Evolutionary conservation across 2,329 filamentous ascomycete genomes (phyloP), one percentile per base, ranked within the genome.

Genomic region (Stagonosporopsis cucurbitacearum): DNA sequence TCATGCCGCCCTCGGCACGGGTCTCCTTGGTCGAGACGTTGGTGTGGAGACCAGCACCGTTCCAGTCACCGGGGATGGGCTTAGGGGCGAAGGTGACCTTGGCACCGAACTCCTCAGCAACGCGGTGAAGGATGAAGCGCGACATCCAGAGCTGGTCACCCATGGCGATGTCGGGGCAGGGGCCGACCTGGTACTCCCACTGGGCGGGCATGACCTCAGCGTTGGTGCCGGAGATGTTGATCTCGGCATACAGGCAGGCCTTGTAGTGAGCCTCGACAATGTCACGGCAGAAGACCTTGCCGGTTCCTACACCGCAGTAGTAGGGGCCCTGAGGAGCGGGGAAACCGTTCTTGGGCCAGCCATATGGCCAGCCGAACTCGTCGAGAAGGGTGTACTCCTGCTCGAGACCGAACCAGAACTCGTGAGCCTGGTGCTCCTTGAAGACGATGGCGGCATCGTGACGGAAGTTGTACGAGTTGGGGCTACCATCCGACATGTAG

Each of bases 391-490:
- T 98, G 86, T 98, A 98, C 80, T 98, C 94, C 78, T 98, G 94
- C 78, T 96, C 94, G 17, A 99, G 88, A 80, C 95, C 95, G 80
- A 98, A 99, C 95, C 94, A 98, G 74, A 95, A 93, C 77, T 90
- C 84, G 71, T 94, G 88, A 54, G 87, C 82, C 77, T 88, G 88
- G 79, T 97, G 88, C 62, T 88, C 85, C 79, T 95, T 87, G 91
- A 98, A 96, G 71, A 97, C 84, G 79, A 95, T 89, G 75, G 86
- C 86, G 73, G 88, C 90, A 74, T 98, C 94, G 77, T 97, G 90
- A 68, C 95, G 91, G 88, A 89, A 91, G 89, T 99, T 99, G 89
- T 86, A 98, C 80, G 96, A 93, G 88, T 98, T 99, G 79, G 95
- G 95, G 62, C 88, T 92, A 75, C 92, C 93, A 79, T 97, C 93